A percentile compares a stretch with the other conserved stretches of the same genome.
Evolutionary conservation across 2,329 filamentous ascomycete genomes (phyloP).

Genomic region (Talaromyces piceae): DNA sequence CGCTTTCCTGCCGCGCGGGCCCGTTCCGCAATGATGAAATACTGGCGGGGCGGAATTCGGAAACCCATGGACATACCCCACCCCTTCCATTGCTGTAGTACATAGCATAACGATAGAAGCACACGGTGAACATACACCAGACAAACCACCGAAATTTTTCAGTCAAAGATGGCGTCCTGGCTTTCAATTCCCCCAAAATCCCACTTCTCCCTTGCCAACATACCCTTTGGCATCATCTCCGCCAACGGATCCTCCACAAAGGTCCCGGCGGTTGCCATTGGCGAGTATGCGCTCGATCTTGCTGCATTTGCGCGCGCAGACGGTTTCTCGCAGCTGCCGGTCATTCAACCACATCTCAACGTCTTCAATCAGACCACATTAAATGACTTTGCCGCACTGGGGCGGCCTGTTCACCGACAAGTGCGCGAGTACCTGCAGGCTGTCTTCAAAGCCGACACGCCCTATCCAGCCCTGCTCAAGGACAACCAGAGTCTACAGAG

Average conservation of each 20-base stretch:
- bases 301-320: conserved; percentile 51
- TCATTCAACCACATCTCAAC: conserved; percentile 49
- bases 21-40: background rate
- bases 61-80: background rate
- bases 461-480: conserved; percentile 54
- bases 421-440: conserved; percentile 63
- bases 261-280: conserved; percentile 64
- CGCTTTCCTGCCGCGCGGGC: background rate
- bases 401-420: conserved; percentile 58
- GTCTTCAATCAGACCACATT: conserved; percentile 60
- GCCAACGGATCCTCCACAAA: conserved; percentile 49
- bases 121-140: background rate
- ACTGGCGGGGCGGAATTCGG: background rate
- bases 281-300: conserved; percentile 64
- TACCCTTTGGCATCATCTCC: conserved; percentile 76
- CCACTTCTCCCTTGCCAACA: conserved; percentile 70
- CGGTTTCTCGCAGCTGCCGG: conserved; percentile 53
- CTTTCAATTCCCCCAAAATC: conserved; percentile 52
- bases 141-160: background rate
- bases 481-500: conserved; percentile 53
- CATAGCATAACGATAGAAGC: background rate
- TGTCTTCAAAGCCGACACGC: conserved; percentile 54
- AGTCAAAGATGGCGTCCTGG: conserved; percentile 44
- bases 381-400: conserved; percentile 67
- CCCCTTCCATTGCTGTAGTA: background rate